Evolutionary conservation across 129 eudicot species (phyloP), one percentile per base, ranked within the genome.

Genomic region (Flaveria sonorensis): DNA sequence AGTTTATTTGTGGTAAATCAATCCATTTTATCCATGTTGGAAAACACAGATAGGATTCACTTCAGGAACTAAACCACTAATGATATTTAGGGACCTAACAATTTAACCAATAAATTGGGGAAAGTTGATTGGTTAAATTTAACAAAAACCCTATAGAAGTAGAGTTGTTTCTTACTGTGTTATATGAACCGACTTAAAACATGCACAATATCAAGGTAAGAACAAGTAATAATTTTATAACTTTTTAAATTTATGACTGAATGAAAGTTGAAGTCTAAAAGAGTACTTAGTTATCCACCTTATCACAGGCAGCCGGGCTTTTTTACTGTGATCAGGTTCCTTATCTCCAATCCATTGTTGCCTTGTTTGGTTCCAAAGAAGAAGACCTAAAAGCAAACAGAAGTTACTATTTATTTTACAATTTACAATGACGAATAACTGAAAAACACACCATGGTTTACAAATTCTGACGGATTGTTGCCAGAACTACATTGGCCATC

Each of bases 321-420:
- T 86, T 40, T 76, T 74, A 47, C 61, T 77, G 70, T 77, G 78
- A 20, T 66, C 68, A 30, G 87, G 50, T 56, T 77, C 83, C 87
- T 82, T 90, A 56, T 81, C 81, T 72, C 90, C 94, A 75, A 81
- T 72, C 98, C 98, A 92, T 64, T 88, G 94, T 82, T 90, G 94
- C 88, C 96, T 85, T 68, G 90, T 82, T 61, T 90, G 94, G 77
- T 85, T 90, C 98, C 98, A 92, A 48, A 88, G 94, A 80, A 92
- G 90, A 76, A 92, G 81, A 24, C 98, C 98, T 92, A 75, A 71
- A 67, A 66, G 62, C 20, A 47, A 64, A 69, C 62, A 53, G 21
- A 59, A 16, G 48, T 73, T 26, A 15, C 11, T 75, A 66, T 10
- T 20, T 0, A 55, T 32, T 78, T 68, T 15, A 45, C 70, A n/a